A percentile compares a stretch with the other conserved stretches of the same genome.
Conservation (phyloP, 2,329 filamentous ascomycete species). For the Mycosphaerella sp. region DNA sequence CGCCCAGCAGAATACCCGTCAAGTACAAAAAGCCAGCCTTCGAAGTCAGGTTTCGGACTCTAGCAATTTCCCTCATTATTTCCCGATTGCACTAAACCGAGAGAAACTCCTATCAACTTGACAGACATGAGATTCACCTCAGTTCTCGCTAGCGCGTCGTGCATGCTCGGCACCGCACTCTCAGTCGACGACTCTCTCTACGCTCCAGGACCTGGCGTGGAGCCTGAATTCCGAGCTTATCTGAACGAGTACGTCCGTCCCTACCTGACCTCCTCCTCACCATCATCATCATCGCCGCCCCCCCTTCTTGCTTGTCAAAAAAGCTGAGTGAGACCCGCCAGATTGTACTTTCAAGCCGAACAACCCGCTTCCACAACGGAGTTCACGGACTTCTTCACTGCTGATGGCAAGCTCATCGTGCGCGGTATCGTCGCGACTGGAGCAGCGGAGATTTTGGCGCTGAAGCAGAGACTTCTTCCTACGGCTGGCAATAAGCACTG, state of each 20-base stretch:
- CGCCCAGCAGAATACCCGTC: no score
- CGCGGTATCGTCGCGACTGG: slow-evolving; percentile 7
- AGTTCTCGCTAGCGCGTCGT: neutral
- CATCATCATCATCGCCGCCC: no score
- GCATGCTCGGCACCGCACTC: slow-evolving; percentile 6
- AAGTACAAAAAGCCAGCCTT: no score
- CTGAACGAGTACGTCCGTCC: slow-evolving; percentile 7
- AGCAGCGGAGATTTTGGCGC: slow-evolving; percentile 9
- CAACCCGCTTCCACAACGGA: slow-evolving; percentile 8
- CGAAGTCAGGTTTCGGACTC: no score
- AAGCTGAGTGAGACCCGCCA: no score
- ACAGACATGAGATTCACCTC: slow-evolving; percentile 11
- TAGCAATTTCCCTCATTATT: neutral
- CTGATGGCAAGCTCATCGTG: slow-evolving; percentile 15
- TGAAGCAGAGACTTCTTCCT: slow-evolving; percentile 14
- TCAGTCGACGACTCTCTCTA: slow-evolving; percentile 10
- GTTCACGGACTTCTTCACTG: slow-evolving; percentile 17
- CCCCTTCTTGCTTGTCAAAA: no score
- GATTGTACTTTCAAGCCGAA: slow-evolving; percentile 13
- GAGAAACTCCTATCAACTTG: neutral
- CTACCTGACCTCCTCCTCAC: no score
- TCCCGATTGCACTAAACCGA: no score
- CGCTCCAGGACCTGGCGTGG: slow-evolving; percentile 10
- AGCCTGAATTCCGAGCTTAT: slow-evolving; percentile 8
- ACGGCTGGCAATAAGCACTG: slow-evolving; percentile 14